Base-by-base conservation (phyloP, 164 flowering plant genomes). In the Magnolia sinica region DNA sequence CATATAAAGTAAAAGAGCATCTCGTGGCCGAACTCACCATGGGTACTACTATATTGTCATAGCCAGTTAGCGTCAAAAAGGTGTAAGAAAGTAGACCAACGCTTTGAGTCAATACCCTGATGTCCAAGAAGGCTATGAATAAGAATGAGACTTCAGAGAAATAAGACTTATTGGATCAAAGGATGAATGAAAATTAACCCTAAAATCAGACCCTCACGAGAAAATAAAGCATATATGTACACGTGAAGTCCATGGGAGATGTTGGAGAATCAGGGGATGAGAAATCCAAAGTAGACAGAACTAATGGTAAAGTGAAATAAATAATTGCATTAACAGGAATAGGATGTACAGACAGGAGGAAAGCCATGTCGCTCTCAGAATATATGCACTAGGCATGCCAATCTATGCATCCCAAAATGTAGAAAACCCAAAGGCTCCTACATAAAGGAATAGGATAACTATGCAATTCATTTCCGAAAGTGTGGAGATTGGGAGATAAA, bases 31-130 rank as follows among this genome's bases (percentile, higher is more conserved):
- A 73, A 83, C 92, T 87, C 82, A 96, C 99, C 97, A 91, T 91
- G 8, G 99, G 99, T 63, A 96, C 99, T 24, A 94, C 96, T 73
- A 94, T 91, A 79, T 94, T 90, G 85, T 91, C 90, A 75, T 82
- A 81, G 63, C 92, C 90, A 10, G 89, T 90, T 77, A 74, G 83
- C 20, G 86, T 86, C 87, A 96, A 82, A 81, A 91, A 96, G 73
- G 97, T 91, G 76, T 91, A 96, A 20, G 98, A 94, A 23, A 96
- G 91, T 67, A 96, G 96, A 78, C 98, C 99, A 75, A 90, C 85
- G 84, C 99, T 96, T 83, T 92, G 97, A 77, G 95, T 91, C 78
- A 84, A 76, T 55, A 71, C 76, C 85, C 99, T 96, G 91, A 22
- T 45, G 64, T 19, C 50, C 29, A 24, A 51, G 16, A 75, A 68